phyloP scores from a whole-genome alignment of 495 filamentous ascomycete species.

The Neurospora tetrasperma region DNA sequence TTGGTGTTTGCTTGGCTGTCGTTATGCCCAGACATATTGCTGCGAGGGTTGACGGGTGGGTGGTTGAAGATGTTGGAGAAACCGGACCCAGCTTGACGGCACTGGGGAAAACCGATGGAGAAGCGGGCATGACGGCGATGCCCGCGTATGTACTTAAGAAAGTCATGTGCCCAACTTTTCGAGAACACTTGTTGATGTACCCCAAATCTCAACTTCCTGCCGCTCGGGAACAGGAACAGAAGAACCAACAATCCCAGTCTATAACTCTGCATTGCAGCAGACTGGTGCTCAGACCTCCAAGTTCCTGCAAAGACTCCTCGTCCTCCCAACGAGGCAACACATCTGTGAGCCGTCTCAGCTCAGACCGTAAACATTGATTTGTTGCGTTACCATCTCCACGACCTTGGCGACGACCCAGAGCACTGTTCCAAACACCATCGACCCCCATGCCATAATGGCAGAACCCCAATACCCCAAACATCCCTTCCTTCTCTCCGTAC shows the following conservation, averaged over 20 bases:
- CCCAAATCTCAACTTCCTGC: neutral
- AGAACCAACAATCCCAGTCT: neutral
- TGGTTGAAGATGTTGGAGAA: slow-evolving; percentile 5
- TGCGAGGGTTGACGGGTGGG: neutral
- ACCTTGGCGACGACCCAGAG: neutral
- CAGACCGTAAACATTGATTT: neutral
- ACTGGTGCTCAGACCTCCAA: neutral
- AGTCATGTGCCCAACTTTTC: neutral
- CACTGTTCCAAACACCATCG: neutral
- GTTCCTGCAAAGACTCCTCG: neutral
- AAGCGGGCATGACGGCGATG: neutral
- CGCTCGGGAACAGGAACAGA: neutral
- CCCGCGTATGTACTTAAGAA: neutral
- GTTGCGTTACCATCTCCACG: neutral
- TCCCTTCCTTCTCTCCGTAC: slow-evolving; percentile 40
- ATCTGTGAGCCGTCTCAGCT: neutral
- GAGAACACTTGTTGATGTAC: neutral
- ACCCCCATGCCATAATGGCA: slow-evolving; percentile 24
- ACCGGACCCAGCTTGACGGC: neutral
- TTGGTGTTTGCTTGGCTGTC: slow-evolving; percentile 22
- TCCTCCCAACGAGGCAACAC: neutral
- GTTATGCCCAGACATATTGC: neutral
- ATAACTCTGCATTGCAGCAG: neutral
- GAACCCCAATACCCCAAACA: slow-evolving; percentile 32
- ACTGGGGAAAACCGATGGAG: neutral